These are phyloP conservation scores for Crithidia acanthocephali DNA, from an alignment of 208 protist species.

Conservation along the genomic window DNA sequence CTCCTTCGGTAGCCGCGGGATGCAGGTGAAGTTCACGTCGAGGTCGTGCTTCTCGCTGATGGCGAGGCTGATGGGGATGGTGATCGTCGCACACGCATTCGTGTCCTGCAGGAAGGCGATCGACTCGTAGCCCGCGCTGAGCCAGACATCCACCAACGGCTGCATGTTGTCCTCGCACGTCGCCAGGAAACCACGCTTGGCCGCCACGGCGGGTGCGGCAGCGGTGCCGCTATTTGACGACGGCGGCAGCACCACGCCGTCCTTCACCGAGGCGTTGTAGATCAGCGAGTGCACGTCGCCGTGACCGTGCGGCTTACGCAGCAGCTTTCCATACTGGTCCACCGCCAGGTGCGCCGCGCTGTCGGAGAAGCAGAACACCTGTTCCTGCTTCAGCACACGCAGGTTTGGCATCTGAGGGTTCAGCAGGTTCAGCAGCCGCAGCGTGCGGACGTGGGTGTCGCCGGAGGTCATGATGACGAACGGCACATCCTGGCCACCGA, in stretches of 20 bases:
- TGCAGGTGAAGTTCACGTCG: slow-evolving; percentile 91
- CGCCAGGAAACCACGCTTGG: slow-evolving; percentile 10
- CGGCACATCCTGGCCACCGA: slow-evolving; percentile 49
- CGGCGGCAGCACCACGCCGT: not conserved
- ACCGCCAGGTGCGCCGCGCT: slow-evolving; percentile 70
- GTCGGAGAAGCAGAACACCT: slow-evolving; percentile 89
- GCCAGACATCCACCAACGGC: slow-evolving; percentile 57
- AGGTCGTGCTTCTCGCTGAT: slow-evolving; percentile 65
- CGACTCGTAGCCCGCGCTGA: slow-evolving; percentile 57
- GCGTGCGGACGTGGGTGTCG: slow-evolving; percentile 90
- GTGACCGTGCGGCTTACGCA: slow-evolving; percentile 95
- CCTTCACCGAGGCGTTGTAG: slow-evolving; percentile 38
- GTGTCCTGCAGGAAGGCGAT: slow-evolving; percentile 96
- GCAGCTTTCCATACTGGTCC: slow-evolving; percentile 56
- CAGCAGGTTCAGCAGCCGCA: slow-evolving; percentile 66
- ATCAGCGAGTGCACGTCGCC: slow-evolving; percentile 95
- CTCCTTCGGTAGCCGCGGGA: slow-evolving; percentile 87
- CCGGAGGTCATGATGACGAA: slow-evolving; percentile 96
- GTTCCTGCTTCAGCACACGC: slow-evolving; percentile 88
- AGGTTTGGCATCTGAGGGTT: slow-evolving; percentile 57
- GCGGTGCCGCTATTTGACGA: not conserved
- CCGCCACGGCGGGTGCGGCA: not conserved
- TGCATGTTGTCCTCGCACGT: slow-evolving; percentile 12
- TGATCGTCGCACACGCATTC: slow-evolving; percentile 75
- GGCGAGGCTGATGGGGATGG: slow-evolving; percentile 83